These are phyloP conservation scores for Pythium brachiatum DNA, from an alignment of 352 stramenopile species.

Conservation along the genomic window DNA sequence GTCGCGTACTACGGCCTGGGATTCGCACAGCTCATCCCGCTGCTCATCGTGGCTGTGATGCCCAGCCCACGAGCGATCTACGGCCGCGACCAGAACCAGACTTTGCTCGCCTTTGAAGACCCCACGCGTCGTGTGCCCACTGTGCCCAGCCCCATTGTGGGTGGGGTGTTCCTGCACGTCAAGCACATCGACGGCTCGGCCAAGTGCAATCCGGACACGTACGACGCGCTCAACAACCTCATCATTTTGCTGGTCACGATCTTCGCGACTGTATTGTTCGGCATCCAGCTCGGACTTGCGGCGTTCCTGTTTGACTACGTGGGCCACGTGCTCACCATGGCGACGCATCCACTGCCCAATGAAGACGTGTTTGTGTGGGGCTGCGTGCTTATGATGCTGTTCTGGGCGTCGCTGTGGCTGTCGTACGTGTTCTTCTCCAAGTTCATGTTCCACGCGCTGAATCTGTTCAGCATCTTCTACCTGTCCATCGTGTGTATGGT, in stretches of 20 bases:
- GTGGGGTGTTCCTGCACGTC: slow-evolving; percentile 78
- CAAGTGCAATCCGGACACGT: slow-evolving; percentile 79
- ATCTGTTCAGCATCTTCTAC: slow-evolving; percentile 75
- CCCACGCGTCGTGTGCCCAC: slow-evolving; percentile 72
- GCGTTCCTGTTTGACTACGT: slow-evolving; percentile 84
- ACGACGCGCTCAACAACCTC: slow-evolving; percentile 80
- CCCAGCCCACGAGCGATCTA: slow-evolving; percentile 43
- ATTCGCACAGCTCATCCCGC: slow-evolving; percentile 41
- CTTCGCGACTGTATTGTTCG: slow-evolving; percentile 71
- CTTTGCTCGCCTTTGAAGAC: slow-evolving; percentile 66
- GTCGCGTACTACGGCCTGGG: slow-evolving; percentile 62
- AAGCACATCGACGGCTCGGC: slow-evolving; percentile 68
- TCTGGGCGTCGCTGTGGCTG: slow-evolving; percentile 66
- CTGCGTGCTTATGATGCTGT: slow-evolving; percentile 67
- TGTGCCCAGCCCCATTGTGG: slow-evolving; percentile 74
- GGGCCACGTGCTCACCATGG: slow-evolving; percentile 43
- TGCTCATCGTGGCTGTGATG: slow-evolving; percentile 36
- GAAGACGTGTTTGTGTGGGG: slow-evolving; percentile 48
- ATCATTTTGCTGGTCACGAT: slow-evolving; percentile 86
- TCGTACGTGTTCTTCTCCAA: slow-evolving; percentile 77
- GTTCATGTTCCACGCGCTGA: slow-evolving; percentile 75
- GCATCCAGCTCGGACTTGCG: slow-evolving; percentile 70
- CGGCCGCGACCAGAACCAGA: slow-evolving; percentile 58
- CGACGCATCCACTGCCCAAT: slow-evolving; percentile 19
- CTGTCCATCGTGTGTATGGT: slow-evolving; percentile 60